phyloP scores from a whole-genome alignment of 495 filamentous ascomycete genomes.

The Aspergillus mulundensis region DNA sequence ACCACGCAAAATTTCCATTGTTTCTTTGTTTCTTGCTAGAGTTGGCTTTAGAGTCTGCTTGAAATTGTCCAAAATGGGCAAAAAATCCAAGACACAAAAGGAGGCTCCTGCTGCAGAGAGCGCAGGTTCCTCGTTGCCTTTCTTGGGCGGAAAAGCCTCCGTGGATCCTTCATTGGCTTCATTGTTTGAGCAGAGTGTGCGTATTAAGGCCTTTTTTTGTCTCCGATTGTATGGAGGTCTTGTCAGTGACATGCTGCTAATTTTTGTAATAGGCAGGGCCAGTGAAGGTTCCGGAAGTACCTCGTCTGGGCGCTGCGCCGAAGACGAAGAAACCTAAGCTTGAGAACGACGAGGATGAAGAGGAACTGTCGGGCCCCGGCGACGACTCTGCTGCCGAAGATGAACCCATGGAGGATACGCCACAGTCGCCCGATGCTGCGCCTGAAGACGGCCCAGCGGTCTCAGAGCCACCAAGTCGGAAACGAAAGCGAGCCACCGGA shows the following conservation, averaged over 20 bases:
- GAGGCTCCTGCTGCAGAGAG: constrained; percentile 16
- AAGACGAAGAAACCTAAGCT: constrained; percentile 9
- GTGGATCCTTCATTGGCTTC: constrained; percentile 75
- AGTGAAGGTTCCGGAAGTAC: constrained; percentile 53
- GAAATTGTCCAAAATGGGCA: constrained; percentile 35
- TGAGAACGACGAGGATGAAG: constrained; percentile 30
- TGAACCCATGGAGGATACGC: constrained; percentile 42
- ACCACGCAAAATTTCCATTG: not conserved
- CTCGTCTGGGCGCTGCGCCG: constrained; percentile 33
- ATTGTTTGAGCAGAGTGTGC: constrained; percentile 77
- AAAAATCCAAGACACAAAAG: constrained; percentile 38
- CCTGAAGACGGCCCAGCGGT: constrained; percentile 33
- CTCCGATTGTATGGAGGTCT: not conserved
- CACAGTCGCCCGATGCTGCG: constrained; percentile 31
- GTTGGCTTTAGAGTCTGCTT: no score
- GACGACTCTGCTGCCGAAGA: constrained; percentile 38
- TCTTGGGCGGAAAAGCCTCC: constrained; percentile 36
- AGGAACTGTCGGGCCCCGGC: constrained; percentile 28
- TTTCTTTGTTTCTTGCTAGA: not conserved
- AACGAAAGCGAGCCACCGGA: constrained; percentile 71
- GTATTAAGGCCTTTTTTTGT: constrained; percentile 29
- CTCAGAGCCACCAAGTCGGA: constrained; percentile 51
- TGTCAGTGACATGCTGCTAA: not conserved
- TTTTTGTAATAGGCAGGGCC: constrained; percentile 57
- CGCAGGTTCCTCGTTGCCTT: constrained; percentile 24